These are phyloP conservation scores for Azolla pinnata DNA, from an alignment of 75 land plant genomes.

Conservation along the genomic window DNA sequence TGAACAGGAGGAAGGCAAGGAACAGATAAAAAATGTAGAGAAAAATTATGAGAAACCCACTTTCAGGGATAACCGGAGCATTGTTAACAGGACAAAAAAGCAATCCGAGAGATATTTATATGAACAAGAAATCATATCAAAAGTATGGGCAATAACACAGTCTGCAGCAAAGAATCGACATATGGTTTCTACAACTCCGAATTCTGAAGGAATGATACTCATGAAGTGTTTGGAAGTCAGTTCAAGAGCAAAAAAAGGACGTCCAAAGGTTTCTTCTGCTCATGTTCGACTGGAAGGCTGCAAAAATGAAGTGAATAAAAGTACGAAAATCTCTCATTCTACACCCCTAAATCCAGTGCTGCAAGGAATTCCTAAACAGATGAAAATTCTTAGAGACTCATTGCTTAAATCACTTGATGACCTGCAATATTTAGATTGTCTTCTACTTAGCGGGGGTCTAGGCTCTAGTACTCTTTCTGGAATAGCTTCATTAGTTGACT, in stretches of 20 bases:
- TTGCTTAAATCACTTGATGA: neutral
- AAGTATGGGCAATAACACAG: neutral
- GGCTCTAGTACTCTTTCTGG: conserved; percentile 2
- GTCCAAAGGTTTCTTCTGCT: conserved; percentile 1
- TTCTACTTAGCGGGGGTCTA: conserved; percentile 2
- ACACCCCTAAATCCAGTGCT: neutral
- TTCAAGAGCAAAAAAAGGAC: too few species aligned
- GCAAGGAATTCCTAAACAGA: neutral
- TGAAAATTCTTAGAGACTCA: neutral
- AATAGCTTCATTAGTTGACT: neutral
- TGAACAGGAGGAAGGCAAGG: too few species aligned
- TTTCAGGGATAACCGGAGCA: too few species aligned
- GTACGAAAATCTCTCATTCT: neutral
- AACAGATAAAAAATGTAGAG: too few species aligned
- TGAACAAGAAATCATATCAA: neutral
- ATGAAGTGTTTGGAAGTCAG: too few species aligned
- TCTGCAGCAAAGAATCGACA: too few species aligned
- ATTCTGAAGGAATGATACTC: too few species aligned
- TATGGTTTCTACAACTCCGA: too few species aligned
- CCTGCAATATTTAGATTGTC: neutral
- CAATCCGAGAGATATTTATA: neutral
- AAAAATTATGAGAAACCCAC: too few species aligned
- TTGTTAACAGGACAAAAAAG: neutral
- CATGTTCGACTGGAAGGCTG: too few species aligned
- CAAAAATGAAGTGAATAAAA: too few species aligned